Base-by-base conservation (phyloP, 2,329 filamentous ascomycete genomes). In the Colletotrichum sp. region DNA sequence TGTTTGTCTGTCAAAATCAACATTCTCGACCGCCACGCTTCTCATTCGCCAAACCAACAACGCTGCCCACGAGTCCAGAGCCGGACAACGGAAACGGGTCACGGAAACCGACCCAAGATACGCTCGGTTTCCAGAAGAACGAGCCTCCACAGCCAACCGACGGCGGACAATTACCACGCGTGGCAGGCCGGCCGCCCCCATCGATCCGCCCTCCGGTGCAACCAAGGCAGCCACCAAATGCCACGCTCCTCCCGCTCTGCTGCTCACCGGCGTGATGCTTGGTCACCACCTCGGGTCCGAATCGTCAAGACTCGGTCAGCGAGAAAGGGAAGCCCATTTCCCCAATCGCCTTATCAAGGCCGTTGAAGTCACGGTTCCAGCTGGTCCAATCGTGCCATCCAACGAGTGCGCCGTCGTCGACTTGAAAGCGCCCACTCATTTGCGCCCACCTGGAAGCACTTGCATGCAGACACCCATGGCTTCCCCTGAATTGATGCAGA, bases 401-500 rank as follows among this genome's bases (percentile, higher is more conserved):
- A 59, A 16, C 55, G 55, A 26, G 26, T 30, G 55, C 59, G 30
- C 59, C 28, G 8, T 63, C 59, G 10, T 63, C 59, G 15, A 28
- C 60, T 32, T 18, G 26, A 32, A 24, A 65, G 44, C 55, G 63
- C 63, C 71, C 71, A 73, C 57, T 69, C 65, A 64, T 69, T 69
- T 39, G 30, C 63, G 63, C 69, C 69, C 69, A 72, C 73, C 44
- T 76, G 69, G 63, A 72, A 69, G 69, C 70, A 69, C 59, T 21
- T 55, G 39, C 57, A 64, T 72, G 60, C 52, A 75, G 72, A 21
- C 55, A 72, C 69, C 69, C 69, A 63, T 68, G 72, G 63, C 52
- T 68, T 67, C 72, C 69, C 72, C 72, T 75, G 72, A 68, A 26
- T 44, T 39, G 36, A 28, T 72, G 69, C 73, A 73, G 69, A 72